Evolutionary conservation across 1,284 basidiomycete genomes (phyloP), one percentile per base, ranked within the genome.

Genomic region (Sphagnurus paluster): DNA sequence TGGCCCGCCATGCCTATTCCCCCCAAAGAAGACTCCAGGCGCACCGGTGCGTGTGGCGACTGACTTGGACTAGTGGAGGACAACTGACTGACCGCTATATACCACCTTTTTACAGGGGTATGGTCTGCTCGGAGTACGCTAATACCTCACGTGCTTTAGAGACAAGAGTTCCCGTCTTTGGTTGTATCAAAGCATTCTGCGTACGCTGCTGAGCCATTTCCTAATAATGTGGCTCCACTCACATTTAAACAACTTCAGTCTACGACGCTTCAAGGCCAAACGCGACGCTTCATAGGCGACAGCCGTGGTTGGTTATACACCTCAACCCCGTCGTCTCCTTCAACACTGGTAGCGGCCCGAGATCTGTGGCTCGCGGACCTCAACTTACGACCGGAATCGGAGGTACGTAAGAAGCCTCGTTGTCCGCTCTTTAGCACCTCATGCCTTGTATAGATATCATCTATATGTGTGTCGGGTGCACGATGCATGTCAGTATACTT

Each of bases 301-400:
- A 61, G 66, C 37, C 54, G 56, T 33, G 80, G 79, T 14, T 80
- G 78, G 76, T 53, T 82, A 17, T 78, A 77, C 48, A 67, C 64
- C 32, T 56, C 60, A 17, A 54, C 52, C n/a, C 52, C 57, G 34
- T 39, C 36, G n/a, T 51, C 54, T 7, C 30, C 49, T 6, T n/a
- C 13, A n/a, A 14, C 30, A 14, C 32, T 35, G 2, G 32, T 14
- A 6, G 34, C 28, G 2, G 49, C 46, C 19, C 30, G 49, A 29
- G 49, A 55, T 25, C 25, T 48, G 10, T 80, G 75, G 75, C 58
- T 56, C 16, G 60, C 66, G 24, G 72, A 77, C 28, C 58, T 72
- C 40, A 71, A 68, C 50, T 58, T 80, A 28, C 66, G 65, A 32
- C 63, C 63, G 5, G 57, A 62, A 25, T 70, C 68, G 13, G 64